Percentiles rank a stretch among this genome's conserved stretches.
phyloP scores from a whole-genome alignment of 2,329 filamentous ascomycete genomes.

The Talaromyces sp. region DNA sequence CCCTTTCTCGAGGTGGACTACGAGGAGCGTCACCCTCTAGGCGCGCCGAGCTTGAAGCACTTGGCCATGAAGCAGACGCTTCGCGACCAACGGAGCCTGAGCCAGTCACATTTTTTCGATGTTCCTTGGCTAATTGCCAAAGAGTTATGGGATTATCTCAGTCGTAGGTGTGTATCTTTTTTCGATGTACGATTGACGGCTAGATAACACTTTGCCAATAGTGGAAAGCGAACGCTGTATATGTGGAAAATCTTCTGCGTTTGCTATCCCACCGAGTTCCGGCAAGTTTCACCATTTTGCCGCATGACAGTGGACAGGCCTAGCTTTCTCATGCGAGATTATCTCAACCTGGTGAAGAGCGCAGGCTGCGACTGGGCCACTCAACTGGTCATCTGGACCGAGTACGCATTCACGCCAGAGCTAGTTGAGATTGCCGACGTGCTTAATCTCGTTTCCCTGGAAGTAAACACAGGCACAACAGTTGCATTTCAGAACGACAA shows the following conservation, averaged over 20 bases:
- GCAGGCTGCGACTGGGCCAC: constrained; percentile 28
- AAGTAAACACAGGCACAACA: constrained; percentile 22
- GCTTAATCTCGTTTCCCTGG: constrained; percentile 36
- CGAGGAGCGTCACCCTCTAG: constrained; percentile 19
- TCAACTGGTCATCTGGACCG: constrained; percentile 29
- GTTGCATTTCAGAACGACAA: constrained; percentile 11
- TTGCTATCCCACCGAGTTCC: constrained; percentile 33
- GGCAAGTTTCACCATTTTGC: constrained; percentile 22
- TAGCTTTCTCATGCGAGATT: constrained; percentile 27
- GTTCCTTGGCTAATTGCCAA: constrained; percentile 37
- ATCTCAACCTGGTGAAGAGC: constrained; percentile 31
- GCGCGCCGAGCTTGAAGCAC: constrained; percentile 30
- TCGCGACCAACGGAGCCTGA: constrained; percentile 33
- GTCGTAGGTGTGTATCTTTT: constrained; percentile 25
- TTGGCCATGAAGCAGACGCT: constrained; percentile 27
- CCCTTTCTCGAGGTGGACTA: constrained; percentile 28
- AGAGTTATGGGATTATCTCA: constrained; percentile 35
- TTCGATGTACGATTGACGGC: background rate
- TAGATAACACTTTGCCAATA: constrained; percentile 14
- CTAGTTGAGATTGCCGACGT: constrained; percentile 34
- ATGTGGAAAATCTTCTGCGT: constrained; percentile 41
- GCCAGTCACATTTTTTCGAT: constrained; percentile 27
- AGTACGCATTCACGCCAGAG: constrained; percentile 26
- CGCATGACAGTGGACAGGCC: constrained; percentile 25
- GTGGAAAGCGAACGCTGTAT: constrained; percentile 33